Evolutionary conservation across 2,329 filamentous ascomycete species (phyloP), one percentile per base, ranked within the genome.

Genomic region (Cladophialophora yegresii): DNA sequence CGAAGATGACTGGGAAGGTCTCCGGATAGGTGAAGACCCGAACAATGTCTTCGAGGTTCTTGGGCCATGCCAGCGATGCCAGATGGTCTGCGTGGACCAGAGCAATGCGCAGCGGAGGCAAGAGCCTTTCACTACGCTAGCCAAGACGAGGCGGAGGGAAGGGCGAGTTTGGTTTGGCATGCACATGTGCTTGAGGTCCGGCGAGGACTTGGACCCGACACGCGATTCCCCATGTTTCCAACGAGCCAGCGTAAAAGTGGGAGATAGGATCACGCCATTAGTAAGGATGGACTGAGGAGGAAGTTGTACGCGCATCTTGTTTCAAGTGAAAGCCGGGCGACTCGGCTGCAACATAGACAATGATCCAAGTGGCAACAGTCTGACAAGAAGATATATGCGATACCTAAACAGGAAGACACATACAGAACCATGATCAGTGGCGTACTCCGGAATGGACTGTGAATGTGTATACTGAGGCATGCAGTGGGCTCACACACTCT

Each of bases 81-180:
- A 96, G 75, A 98, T 99, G 93, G 89, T 99, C 9, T 97, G 93
- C 74, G 86, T 98, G 53, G 88, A 99, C 73, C 95, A 97, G 75
- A 81, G 87, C 54, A 96, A 89, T 12, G 92, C 87, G 0, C 83
- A 87, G 67, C 90, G 87, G 75, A 86, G 87, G 68, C 87, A 92
- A 67, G 95, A 98, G 75, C 95, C 95, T 0, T 96, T 95, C 73
- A 85, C 90, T 3, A 97, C 92, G 0, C 79, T 99, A 64, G 89
- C 90, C 1, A 96, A 96, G 80, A 96, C 91, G 10, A 85, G 95
- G 70, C 85, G 91, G 62, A 87, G 91, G 68, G 87, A 90, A 58
- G 91, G 92, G 1, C 92, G 92, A 76, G 89, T 97, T 2, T 89
- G 89, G 70, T 99, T 99, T 79, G 95, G 95, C 4, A 87, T 89